Conservation (phyloP, 2,329 filamentous ascomycete genomes). For the Dendrostoma leiphaemia region DNA sequence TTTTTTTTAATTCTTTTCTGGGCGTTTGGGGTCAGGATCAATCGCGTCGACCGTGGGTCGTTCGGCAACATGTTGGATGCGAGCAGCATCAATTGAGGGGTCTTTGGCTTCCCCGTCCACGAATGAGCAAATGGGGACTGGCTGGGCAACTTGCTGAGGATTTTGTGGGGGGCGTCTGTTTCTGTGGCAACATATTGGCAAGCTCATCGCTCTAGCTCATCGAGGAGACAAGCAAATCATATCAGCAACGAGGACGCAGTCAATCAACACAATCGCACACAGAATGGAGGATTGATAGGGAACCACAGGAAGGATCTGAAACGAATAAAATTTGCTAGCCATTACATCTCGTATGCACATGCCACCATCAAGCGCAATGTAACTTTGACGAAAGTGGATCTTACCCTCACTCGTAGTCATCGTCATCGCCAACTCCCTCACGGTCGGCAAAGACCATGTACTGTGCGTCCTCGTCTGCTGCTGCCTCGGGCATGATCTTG, state of each 20-base stretch:
- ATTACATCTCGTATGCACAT: constrained; percentile 20
- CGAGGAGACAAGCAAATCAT: neutral
- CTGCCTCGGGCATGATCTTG: constrained; percentile 50
- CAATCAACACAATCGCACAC: neutral
- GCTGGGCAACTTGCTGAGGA: neutral
- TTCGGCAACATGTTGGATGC: too few relatives aligned
- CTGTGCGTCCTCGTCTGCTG: constrained; percentile 39
- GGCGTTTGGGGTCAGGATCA: neutral
- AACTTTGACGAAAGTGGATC: neutral
- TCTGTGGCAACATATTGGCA: neutral
- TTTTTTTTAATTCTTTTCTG: neutral
- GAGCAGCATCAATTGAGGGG: neutral
- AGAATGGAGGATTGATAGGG: neutral
- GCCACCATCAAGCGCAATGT: constrained; percentile 3
- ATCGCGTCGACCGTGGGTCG: neutral
- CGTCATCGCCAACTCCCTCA: constrained; percentile 59
- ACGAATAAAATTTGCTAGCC: constrained; percentile 19
- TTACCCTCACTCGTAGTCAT: constrained; percentile 42
- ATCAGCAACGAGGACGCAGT: neutral
- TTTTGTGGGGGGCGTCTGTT: neutral
- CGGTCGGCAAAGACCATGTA: constrained; percentile 82
- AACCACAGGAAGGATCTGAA: neutral
- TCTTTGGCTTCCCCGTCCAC: neutral
- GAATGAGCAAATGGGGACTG: neutral
- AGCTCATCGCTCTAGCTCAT: constrained; percentile 1